phyloP scores from a whole-genome alignment of 768 basidiomycete genomes.

The Imleria badia region DNA sequence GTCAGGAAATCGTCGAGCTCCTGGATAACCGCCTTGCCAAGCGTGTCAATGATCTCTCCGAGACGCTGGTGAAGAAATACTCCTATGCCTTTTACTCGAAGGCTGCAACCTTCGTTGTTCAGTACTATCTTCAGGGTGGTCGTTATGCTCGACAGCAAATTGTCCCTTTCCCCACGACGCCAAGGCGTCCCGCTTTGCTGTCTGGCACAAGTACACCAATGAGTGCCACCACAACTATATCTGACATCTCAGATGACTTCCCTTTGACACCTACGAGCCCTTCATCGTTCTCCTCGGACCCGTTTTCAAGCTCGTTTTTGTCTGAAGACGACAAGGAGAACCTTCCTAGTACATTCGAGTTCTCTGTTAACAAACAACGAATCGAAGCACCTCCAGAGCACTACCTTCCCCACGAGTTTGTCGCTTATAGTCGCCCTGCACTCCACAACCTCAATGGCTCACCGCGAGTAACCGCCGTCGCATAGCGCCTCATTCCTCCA shows the following conservation, averaged over 20 bases:
- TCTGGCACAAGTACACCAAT: constrained; percentile 70
- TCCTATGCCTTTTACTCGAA: constrained; percentile 96
- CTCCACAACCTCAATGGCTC: constrained; percentile 76
- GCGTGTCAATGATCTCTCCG: constrained; percentile 89
- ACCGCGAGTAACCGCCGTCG: constrained; percentile 52
- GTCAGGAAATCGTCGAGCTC: constrained; percentile 78
- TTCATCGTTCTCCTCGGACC: constrained; percentile 39
- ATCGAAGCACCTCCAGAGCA: constrained; percentile 71
- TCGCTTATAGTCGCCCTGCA: constrained; percentile 73
- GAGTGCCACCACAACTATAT: constrained; percentile 70
- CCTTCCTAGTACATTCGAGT: constrained; percentile 66
- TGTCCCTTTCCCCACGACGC: constrained; percentile 62
- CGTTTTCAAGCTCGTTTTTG: constrained; percentile 58
- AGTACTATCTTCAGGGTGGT: constrained; percentile 90
- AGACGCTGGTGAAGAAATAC: constrained; percentile 98
- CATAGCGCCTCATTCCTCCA: constrained; percentile 49
- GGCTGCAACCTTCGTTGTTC: constrained; percentile 89
- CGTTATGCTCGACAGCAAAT: constrained; percentile 56
- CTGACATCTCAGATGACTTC: constrained; percentile 81
- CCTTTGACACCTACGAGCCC: constrained; percentile 81
- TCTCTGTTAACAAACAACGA: constrained; percentile 68
- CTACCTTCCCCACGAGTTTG: constrained; percentile 78
- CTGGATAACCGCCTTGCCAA: constrained; percentile 86
- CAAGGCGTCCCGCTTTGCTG: constrained; percentile 36
- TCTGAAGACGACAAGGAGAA: constrained; percentile 83